Evolutionary conservation across 345 rosid species (phyloP).

Genomic region (Salix suchowensis): DNA sequence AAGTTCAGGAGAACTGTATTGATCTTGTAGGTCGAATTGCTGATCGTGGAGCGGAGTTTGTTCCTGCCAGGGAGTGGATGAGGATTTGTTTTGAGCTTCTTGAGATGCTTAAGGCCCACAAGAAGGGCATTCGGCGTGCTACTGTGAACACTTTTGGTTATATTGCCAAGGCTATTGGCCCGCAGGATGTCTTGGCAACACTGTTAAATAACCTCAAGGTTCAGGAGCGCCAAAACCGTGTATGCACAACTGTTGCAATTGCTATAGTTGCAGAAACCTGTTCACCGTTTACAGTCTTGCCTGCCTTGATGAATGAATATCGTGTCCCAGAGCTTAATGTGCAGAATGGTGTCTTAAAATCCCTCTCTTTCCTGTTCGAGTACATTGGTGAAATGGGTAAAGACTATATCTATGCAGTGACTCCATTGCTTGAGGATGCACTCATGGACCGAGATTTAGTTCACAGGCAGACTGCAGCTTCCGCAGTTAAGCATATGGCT

Average conservation of each 20-base stretch:
- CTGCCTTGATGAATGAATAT: slow-evolving; percentile 96
- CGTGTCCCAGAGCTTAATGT: slow-evolving; percentile 98
- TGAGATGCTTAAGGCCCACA: slow-evolving; percentile 99
- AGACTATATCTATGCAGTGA: slow-evolving; percentile 95
- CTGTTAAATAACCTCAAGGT: slow-evolving; percentile 95
- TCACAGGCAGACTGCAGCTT: slow-evolving; percentile 98
- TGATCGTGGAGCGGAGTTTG: slow-evolving; percentile 99
- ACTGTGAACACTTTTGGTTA: slow-evolving; percentile 97
- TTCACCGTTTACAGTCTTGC: slow-evolving; percentile 91
- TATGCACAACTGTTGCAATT: slow-evolving; percentile 96
- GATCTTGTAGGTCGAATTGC: slow-evolving; percentile 99
- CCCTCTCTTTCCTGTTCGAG: slow-evolving; percentile 90
- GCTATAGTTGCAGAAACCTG: slow-evolving; percentile 98
- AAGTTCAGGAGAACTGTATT: slow-evolving; percentile 97
- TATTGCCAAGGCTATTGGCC: slow-evolving; percentile 98
- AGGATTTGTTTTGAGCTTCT: slow-evolving; percentile 96
- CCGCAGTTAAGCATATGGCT: slow-evolving; percentile 98
- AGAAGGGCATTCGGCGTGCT: slow-evolving; percentile 96
- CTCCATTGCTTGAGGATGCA: slow-evolving; percentile 96
- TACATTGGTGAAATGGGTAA: slow-evolving; percentile 99
- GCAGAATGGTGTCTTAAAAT: slow-evolving; percentile 96
- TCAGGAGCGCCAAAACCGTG: slow-evolving; percentile 99
- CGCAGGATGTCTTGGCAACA: slow-evolving; percentile 96
- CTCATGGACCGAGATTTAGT: slow-evolving; percentile 97
- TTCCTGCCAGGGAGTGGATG: slow-evolving; percentile 99